These are phyloP conservation scores for Populus tomentosa DNA, from an alignment of 441 rosid genomes.

Conservation along the genomic window DNA sequence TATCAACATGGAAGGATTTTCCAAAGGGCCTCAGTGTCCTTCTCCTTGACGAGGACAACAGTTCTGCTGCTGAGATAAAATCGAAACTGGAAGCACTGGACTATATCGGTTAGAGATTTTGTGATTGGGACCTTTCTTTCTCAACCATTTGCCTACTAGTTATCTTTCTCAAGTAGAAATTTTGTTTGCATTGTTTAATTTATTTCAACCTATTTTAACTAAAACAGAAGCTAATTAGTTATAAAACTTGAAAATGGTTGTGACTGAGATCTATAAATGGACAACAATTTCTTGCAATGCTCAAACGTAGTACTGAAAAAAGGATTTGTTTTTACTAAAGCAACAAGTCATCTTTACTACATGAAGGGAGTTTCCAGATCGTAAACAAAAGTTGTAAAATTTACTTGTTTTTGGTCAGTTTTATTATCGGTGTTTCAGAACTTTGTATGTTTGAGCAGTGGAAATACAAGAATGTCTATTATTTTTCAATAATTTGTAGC, in stretches of 20 bases:
- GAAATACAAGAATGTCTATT: neutral
- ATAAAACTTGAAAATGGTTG: slow-evolving; percentile 4
- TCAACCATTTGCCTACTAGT: neutral
- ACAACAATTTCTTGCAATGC: slow-evolving; percentile 15
- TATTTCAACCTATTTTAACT: slow-evolving; percentile 11
- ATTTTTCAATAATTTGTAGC: too few relatives aligned
- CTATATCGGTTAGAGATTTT: slow-evolving; percentile 65
- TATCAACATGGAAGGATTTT: slow-evolving; percentile 85
- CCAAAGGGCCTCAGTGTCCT: slow-evolving; percentile 96
- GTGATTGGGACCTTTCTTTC: slow-evolving; percentile 5
- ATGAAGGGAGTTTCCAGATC: neutral
- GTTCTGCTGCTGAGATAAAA: slow-evolving; percentile 60
- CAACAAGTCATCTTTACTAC: neutral
- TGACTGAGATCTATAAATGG: slow-evolving; percentile 1
- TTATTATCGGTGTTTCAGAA: neutral
- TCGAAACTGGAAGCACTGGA: slow-evolving; percentile 85
- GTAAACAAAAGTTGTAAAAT: neutral
- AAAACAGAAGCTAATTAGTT: neutral
- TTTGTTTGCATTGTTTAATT: slow-evolving; percentile 3
- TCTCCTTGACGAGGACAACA: slow-evolving; percentile 57
- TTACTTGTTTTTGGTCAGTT: neutral
- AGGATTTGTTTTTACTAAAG: neutral
- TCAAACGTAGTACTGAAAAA: neutral
- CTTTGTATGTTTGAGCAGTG: neutral
- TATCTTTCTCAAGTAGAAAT: slow-evolving; percentile 7